Percentiles rank a stretch among this genome's conserved stretches.
Conservation (phyloP, 2,329 filamentous ascomycete species). For the Colletotrichum sidae region DNA sequence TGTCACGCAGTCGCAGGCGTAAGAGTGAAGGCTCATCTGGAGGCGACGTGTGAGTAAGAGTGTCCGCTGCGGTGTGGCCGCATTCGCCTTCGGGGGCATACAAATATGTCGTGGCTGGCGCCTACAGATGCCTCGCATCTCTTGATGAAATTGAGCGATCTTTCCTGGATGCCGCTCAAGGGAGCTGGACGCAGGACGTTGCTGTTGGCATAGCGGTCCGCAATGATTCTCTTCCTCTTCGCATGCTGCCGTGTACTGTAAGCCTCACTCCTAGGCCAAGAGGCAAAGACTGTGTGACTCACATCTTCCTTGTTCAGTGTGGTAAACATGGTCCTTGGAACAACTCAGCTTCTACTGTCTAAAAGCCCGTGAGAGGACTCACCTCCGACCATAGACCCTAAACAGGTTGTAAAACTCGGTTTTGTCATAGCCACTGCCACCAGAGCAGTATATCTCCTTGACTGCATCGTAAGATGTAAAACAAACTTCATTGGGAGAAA, state of each 20-base stretch:
- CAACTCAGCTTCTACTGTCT: not conserved
- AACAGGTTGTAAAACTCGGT: conserved; percentile 74
- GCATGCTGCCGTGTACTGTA: conserved; percentile 61
- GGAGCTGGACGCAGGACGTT: conserved; percentile 70
- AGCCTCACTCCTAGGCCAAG: not conserved
- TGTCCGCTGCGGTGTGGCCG: conserved; percentile 24
- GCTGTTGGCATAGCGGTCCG: conserved; percentile 76
- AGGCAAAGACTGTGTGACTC: conserved; percentile 38
- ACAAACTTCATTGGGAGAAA: conserved; percentile 69
- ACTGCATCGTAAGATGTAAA: conserved; percentile 67
- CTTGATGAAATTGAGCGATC: conserved; percentile 66
- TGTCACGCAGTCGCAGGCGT: conserved; percentile 76
- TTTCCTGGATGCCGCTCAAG: conserved; percentile 67
- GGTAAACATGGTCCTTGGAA: conserved; percentile 68
- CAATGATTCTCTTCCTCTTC: conserved; percentile 71
- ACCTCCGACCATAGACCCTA: conserved; percentile 67
- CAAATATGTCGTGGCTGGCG: conserved; percentile 70
- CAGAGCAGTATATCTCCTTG: conserved; percentile 72
- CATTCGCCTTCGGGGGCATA: conserved; percentile 47
- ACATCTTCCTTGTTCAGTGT: conserved; percentile 66
- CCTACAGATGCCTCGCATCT: conserved; percentile 60
- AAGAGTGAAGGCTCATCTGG: conserved; percentile 65
- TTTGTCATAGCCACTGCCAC: conserved; percentile 74
- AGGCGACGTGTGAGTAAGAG: not conserved
- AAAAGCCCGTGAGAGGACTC: conserved; percentile 12